Evolutionary conservation across 352 stramenopile genomes (phyloP), one percentile per base, ranked within the genome.

Genomic region (Globisporangium rhizosaccharum): DNA sequence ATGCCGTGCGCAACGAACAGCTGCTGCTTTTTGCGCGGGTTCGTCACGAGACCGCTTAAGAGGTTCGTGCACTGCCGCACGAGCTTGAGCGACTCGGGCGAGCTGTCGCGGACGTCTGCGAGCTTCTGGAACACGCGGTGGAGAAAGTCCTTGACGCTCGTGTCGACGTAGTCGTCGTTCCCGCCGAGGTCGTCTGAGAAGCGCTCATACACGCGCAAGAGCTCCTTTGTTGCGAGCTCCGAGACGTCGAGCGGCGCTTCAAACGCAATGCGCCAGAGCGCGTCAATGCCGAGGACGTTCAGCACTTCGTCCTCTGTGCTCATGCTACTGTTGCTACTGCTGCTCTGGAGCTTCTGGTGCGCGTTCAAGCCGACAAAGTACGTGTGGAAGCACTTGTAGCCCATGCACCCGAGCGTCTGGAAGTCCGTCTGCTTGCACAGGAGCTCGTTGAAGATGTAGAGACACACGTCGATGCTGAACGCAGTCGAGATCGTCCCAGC

Each of bases 341-440:
- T 54, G 39, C 28, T 53, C 17, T 72, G 66, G 36, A 77, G 50
- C 56, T 82, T 81, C 8, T 73, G 74, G 23, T 82, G 72, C 17
- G 76, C 66, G 58, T 96, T 96, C 42, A 96, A 46, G 0, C 71
- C 79, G 12, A 91, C 73, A 59, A 96, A 96, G 45, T 91, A 96
- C 14, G 83, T 91, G 59, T 93, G 82, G 30, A 96, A 96, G 51
- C 87, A 96, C 53, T 88, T 85, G 63, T 94, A 96, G 1, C 86
- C 86, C 56, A 90, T 71, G 15, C 68, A 77, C 4, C 85, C 83
- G 45, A 96, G 69, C 6, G 76, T 84, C 49, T 64, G 57, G 25
- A 90, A 91, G 63, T 92, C 79, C 6, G 84, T 93, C 61, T 88
- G 82, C 46, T 82, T 67, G 61, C 87, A 94, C 52, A 94, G 58